These are phyloP conservation scores for Diaporthe sp. DNA, from an alignment of 2,329 filamentous ascomycete genomes.

Conservation along the genomic window DNA sequence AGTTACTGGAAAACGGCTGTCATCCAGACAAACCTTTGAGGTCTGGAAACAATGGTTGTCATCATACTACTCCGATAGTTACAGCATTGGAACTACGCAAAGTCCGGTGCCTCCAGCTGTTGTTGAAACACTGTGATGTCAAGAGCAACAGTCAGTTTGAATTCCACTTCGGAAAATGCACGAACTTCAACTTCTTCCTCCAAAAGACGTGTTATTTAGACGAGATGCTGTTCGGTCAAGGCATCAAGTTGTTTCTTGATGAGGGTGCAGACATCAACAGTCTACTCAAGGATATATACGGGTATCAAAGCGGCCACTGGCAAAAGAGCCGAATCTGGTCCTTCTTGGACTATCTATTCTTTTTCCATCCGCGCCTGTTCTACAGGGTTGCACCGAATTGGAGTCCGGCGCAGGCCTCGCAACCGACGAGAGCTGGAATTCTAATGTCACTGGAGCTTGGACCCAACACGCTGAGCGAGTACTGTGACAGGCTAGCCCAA, in stretches of 20 bases:
- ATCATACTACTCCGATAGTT: neutral
- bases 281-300: no score
- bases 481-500: neutral
- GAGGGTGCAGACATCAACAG: neutral
- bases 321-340: neutral
- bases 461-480: fast-evolving
- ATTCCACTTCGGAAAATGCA: fast-evolving
- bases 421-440: neutral
- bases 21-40: neutral
- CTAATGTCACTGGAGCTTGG: neutral
- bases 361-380: neutral
- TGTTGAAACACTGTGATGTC: neutral
- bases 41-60: fast-evolving
- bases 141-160: neutral
- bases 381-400: neutral
- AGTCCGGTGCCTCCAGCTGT: neutral
- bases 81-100: neutral
- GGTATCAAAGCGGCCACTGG: no score
- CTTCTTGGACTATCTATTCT: neutral
- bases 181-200: neutral
- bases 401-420: no score
- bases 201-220: neutral
- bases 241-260: neutral
- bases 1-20: neutral
- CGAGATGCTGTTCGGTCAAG: neutral